Percentiles rank a stretch among this genome's conserved stretches.
phyloP scores from a whole-genome alignment of 1,139 yeast genomes.

The Pichia sp. region DNA sequence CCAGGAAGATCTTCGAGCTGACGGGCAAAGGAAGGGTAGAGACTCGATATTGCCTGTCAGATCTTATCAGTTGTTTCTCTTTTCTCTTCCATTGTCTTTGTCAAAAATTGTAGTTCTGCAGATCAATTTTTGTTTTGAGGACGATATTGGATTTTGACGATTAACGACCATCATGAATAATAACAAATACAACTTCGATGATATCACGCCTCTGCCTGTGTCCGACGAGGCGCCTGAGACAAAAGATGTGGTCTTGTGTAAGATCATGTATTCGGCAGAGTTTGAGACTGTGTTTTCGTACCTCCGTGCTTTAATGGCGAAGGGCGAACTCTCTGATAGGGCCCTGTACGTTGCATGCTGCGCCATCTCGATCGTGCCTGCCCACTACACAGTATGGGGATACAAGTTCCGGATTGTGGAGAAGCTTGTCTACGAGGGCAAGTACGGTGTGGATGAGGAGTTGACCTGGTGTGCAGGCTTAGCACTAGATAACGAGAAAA shows the following conservation, averaged over 20 bases:
- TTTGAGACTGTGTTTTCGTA: constrained; percentile 59
- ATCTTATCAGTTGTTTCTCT: no score
- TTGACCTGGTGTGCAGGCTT: constrained; percentile 73
- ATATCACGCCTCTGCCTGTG: constrained; percentile 14
- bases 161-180: constrained; percentile 10
- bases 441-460: constrained; percentile 39
- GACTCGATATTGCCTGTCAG: no score
- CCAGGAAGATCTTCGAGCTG: no score
- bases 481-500: constrained; percentile 76
- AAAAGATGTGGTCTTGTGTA: constrained; percentile 44
- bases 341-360: constrained; percentile 62
- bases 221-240: constrained; percentile 2
- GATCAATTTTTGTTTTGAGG: no score
- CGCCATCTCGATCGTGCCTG: constrained; percentile 69
- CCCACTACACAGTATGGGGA: constrained; percentile 90
- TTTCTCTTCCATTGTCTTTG: no score
- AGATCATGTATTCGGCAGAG: constrained; percentile 72
- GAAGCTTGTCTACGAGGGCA: constrained; percentile 19
- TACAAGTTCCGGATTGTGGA: constrained; percentile 59
- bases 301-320: constrained; percentile 56
- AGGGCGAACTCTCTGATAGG: constrained; percentile 62
- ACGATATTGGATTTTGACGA: no score
- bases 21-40: no score
- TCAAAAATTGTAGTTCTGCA: no score
- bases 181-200: constrained; percentile 18